Conservation (phyloP, 2,329 filamentous ascomycete genomes). For the Neocucurbitaria cava region DNA sequence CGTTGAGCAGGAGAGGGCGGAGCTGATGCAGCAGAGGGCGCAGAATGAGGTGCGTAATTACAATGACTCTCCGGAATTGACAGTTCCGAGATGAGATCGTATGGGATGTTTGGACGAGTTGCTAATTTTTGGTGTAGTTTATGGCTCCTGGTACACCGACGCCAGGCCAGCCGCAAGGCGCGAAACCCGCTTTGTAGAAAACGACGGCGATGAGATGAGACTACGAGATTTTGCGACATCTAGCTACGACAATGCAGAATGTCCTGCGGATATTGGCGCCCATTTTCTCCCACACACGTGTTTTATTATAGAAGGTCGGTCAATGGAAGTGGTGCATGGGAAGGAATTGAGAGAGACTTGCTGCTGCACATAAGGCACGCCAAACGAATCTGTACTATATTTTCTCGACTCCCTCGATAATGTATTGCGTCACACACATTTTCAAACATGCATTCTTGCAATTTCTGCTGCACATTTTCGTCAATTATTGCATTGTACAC, state of each 20-base stretch:
- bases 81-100: neutral
- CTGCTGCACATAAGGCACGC: slow-evolving; percentile 21
- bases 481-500: slow-evolving; percentile 4
- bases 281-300: slow-evolving; percentile 27
- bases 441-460: neutral
- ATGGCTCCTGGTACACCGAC: slow-evolving; percentile 40
- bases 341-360: slow-evolving; percentile 17
- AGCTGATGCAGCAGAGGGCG: slow-evolving; percentile 91
- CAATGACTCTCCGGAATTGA: neutral
- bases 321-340: slow-evolving; percentile 6
- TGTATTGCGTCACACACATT: slow-evolving; percentile 27
- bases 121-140: slow-evolving; percentile 33
- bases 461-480: neutral
- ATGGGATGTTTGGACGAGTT: slow-evolving; percentile 1
- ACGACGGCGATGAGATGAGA: too few relatives aligned
- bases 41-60: slow-evolving; percentile 66
- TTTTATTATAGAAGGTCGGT: slow-evolving; percentile 28
- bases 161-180: slow-evolving; percentile 33
- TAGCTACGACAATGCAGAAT: slow-evolving; percentile 1
- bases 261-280: slow-evolving; percentile 3
- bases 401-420: slow-evolving; percentile 37
- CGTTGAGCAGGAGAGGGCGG: slow-evolving; percentile 96
- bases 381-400: slow-evolving; percentile 39
- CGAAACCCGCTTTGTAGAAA: slow-evolving; percentile 45
- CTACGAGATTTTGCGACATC: neutral